Evolutionary conservation across 1,284 basidiomycete genomes (phyloP).

Genomic region (Nidula niveotomentosa): DNA sequence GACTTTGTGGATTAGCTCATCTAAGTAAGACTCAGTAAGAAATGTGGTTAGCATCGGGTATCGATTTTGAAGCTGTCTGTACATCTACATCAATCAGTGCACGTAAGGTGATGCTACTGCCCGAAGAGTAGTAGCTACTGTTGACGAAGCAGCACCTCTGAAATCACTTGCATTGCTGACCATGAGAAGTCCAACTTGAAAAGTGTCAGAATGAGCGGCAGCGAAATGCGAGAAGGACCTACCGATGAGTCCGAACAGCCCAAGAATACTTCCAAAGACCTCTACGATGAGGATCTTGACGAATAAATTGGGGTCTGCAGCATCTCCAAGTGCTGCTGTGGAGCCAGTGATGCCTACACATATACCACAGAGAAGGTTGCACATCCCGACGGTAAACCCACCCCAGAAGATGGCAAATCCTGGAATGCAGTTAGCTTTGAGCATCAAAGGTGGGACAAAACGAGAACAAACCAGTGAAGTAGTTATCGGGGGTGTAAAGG

Average conservation of each 20-base stretch:
- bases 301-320: constrained; percentile 89
- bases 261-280: constrained; percentile 92
- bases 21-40: no score
- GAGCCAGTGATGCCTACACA: constrained; percentile 91
- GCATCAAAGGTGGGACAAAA: neutral
- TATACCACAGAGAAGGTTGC: constrained; percentile 93
- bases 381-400: constrained; percentile 86
- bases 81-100: constrained; percentile 19
- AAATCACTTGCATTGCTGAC: constrained; percentile 59
- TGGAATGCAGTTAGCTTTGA: constrained; percentile 20
- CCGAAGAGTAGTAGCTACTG: constrained; percentile 19
- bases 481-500: constrained; percentile 82
- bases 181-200: constrained; percentile 68
- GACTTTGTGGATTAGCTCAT: no score
- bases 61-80: neutral
- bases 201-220: constrained; percentile 3
- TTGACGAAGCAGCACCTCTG: constrained; percentile 28
- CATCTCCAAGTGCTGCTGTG: constrained; percentile 90
- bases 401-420: constrained; percentile 95
- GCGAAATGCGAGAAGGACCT: constrained; percentile 19
- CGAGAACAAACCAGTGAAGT: constrained; percentile 78
- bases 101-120: constrained; percentile 37
- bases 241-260: constrained; percentile 92
- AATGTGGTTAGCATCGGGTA: no score
- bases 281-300: constrained; percentile 95